phyloP scores from a whole-genome alignment of 257 asterid genomes.

The Datura wrightii region DNA sequence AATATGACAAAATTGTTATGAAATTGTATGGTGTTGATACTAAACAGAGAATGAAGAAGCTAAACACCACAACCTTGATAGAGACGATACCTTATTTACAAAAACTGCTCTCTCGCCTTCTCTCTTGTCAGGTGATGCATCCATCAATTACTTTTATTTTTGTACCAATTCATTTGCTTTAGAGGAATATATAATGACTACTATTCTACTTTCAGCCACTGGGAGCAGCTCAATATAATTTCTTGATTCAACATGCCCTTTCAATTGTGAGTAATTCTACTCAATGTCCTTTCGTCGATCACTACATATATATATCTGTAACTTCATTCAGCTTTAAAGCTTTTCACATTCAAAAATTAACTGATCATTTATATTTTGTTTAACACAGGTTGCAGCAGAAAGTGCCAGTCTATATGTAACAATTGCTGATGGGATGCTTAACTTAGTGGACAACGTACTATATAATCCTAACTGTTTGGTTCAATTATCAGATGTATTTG shows the following conservation, averaged over 20 bases:
- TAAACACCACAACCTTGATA: slow-evolving; percentile 61
- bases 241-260: slow-evolving; percentile 72
- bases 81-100: slow-evolving; percentile 72
- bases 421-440: slow-evolving; percentile 81
- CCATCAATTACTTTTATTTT: not conserved
- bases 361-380: slow-evolving; percentile 32
- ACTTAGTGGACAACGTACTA: slow-evolving; percentile 79
- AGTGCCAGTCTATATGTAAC: slow-evolving; percentile 79
- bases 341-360: not conserved
- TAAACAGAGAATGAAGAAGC: slow-evolving; percentile 62
- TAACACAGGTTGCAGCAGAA: slow-evolving; percentile 74
- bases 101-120: slow-evolving; percentile 76
- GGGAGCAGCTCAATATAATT: slow-evolving; percentile 66
- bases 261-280: slow-evolving; percentile 63
- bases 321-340: slow-evolving; percentile 33
- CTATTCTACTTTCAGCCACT: slow-evolving; percentile 57
- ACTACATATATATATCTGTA: not conserved
- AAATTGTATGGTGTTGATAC: too few relatives aligned
- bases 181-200: slow-evolving; percentile 29
- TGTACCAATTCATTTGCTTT: not conserved
- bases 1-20: too few relatives aligned
- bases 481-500: not conserved
- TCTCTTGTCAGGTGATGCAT: slow-evolving; percentile 65
- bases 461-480: not conserved
- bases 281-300: not conserved